Evolutionary conservation across 1,139 yeast genomes (phyloP), one percentile per base, ranked within the genome.

Genomic region (Saccharomycopsis crataegensis): DNA sequence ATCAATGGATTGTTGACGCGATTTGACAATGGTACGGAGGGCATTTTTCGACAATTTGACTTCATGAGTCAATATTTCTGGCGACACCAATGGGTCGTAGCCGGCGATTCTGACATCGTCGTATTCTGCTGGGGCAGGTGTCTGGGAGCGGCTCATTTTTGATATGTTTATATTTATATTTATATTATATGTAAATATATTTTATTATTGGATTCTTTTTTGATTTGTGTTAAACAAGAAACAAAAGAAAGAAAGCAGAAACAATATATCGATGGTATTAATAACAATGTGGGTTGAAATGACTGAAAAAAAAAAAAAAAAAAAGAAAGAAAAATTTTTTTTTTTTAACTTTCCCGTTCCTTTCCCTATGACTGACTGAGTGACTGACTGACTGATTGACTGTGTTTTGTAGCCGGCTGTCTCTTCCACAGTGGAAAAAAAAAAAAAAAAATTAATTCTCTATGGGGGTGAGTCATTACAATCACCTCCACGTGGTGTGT

Each of bases 41-140:
- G 91, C 76, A 51, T 69, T 70, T 52, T 74, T 73, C 11, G 86
- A 72, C 47, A 93, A 86, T 58, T 85, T 86, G 59, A 86, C 79
- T 67, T 90, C 95, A 60, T 80, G 80, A 65, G 86, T 91, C 54
- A 90, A 74, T 57, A 88, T 75, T 49, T 89, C 95, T 52, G 98
- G 98, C 1, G 96, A 85, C 46, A 88, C 83, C 61, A 90, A 74
- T 31, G 97, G 97, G 64, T 89, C 94, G 79, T 89, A 90, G 57
- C 95, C 96, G 57, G 81, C 74, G 66, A 90, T 88, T 71, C 96
- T 80, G 59, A 91, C 81, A 65, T 90, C 97, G 70, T 90, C 96
- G 71, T 83, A 80, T 67, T 84, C 88, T 64, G 82, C 86, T 55
- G 85, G 83, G 49, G 72, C 68, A 31, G 48, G 48, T 7, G 48